Percentiles rank a stretch among this genome's conserved stretches.
Conservation (phyloP, 2,329 filamentous ascomycete genomes). For the Cadophora luteo-olivacea region DNA sequence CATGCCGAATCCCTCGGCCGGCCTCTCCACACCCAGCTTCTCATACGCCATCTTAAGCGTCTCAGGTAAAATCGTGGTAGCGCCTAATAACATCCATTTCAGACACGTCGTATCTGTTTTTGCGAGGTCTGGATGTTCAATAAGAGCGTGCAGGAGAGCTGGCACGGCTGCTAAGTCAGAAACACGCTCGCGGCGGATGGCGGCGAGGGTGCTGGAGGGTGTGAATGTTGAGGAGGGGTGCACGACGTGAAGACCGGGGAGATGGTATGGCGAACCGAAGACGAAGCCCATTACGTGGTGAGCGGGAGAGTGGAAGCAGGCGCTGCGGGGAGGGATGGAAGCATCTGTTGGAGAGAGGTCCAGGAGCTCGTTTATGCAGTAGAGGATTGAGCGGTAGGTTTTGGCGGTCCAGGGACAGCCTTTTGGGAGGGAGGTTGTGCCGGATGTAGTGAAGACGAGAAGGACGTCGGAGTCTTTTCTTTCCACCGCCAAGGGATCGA, state of each 20-base stretch:
- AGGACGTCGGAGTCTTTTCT: slow-evolving; percentile 65
- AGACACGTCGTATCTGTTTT: slow-evolving; percentile 21
- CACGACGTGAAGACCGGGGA: slow-evolving; percentile 33
- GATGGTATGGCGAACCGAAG: slow-evolving; percentile 15
- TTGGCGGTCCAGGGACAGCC: slow-evolving; percentile 86
- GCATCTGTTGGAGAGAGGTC: not conserved
- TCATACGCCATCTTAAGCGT: slow-evolving; percentile 6
- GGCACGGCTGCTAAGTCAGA: slow-evolving; percentile 20
- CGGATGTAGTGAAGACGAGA: slow-evolving; percentile 95
- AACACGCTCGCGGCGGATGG: slow-evolving; percentile 48
- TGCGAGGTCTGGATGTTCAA: slow-evolving; percentile 23
- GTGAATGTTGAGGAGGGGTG: slow-evolving; percentile 83
- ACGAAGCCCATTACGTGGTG: slow-evolving; percentile 17
- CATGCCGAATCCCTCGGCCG: slow-evolving; percentile 58
- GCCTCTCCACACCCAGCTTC: slow-evolving; percentile 15
- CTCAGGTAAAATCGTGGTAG: slow-evolving; percentile 18
- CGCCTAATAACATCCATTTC: slow-evolving; percentile 13
- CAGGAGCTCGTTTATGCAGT: not conserved
- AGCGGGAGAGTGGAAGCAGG: not conserved
- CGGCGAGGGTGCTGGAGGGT: slow-evolving; percentile 71
- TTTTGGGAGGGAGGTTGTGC: slow-evolving; percentile 87
- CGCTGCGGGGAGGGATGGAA: not conserved
- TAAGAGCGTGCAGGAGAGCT: slow-evolving; percentile 18
- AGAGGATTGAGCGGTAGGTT: slow-evolving; percentile 72
- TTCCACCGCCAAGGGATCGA: slow-evolving; percentile 1